A percentile compares a stretch with the other conserved stretches of the same genome.
These are phyloP conservation scores for Hymenoscyphus albidus DNA, from an alignment of 2,329 filamentous ascomycete genomes.

Conservation along the genomic window DNA sequence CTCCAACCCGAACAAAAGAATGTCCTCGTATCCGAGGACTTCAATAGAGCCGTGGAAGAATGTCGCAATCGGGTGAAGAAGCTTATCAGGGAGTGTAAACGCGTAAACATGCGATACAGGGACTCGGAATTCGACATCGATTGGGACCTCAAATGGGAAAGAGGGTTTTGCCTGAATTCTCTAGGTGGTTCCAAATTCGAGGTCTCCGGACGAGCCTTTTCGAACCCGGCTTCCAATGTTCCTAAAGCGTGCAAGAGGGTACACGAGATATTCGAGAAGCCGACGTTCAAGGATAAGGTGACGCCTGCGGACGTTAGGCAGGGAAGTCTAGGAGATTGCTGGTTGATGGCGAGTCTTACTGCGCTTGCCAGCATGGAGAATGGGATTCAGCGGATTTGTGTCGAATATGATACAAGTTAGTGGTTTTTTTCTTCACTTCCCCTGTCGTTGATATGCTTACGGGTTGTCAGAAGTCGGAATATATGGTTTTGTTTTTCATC, in stretches of 20 bases:
- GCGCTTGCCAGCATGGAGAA: slow-evolving; percentile 70
- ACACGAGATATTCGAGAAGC: slow-evolving; percentile 70
- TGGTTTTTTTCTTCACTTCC: not conserved
- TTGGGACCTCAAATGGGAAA: slow-evolving; percentile 52
- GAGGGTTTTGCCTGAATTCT: slow-evolving; percentile 35
- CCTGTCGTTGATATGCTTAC: slow-evolving; percentile 9
- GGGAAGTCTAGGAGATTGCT: slow-evolving; percentile 77
- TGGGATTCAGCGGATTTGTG: slow-evolving; percentile 69
- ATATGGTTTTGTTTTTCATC: slow-evolving; percentile 84
- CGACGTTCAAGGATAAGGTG: slow-evolving; percentile 73
- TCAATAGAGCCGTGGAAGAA: slow-evolving; percentile 65
- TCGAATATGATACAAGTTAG: slow-evolving; percentile 61
- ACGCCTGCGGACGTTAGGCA: slow-evolving; percentile 77
- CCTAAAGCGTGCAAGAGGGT: slow-evolving; percentile 53
- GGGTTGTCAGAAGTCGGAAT: slow-evolving; percentile 59
- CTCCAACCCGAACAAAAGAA: slow-evolving; percentile 49
- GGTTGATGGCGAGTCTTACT: slow-evolving; percentile 77
- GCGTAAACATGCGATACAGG: slow-evolving; percentile 79
- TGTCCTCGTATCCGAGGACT: slow-evolving; percentile 58
- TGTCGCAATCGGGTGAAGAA: slow-evolving; percentile 62
- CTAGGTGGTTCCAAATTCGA: slow-evolving; percentile 44
- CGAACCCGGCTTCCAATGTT: slow-evolving; percentile 42
- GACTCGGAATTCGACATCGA: slow-evolving; percentile 71
- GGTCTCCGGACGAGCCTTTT: slow-evolving; percentile 42
- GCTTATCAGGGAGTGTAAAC: slow-evolving; percentile 61